These are phyloP conservation scores for Agrocybe chaxingu DNA, from an alignment of 768 basidiomycete species.

Conservation along the genomic window DNA sequence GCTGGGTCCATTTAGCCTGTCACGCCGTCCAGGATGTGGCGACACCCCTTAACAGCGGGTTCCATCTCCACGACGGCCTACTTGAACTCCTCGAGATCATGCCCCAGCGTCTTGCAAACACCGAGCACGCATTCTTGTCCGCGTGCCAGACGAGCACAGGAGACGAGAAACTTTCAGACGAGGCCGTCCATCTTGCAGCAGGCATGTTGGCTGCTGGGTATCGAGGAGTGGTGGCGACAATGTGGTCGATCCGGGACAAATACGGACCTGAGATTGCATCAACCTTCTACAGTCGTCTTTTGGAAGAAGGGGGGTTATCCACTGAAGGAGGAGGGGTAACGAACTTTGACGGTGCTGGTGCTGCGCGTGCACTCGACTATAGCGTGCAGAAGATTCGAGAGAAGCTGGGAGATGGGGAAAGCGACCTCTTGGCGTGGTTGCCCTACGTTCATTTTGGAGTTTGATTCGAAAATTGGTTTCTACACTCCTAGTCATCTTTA, in stretches of 20 bases:
- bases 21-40: constrained; percentile 10
- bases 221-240: constrained; percentile 14
- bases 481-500: too few relatives aligned
- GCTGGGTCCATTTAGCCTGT: constrained; percentile 15
- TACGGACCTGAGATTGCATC: constrained; percentile 11
- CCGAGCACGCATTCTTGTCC: constrained; percentile 15
- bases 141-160: constrained; percentile 18
- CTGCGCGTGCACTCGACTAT: constrained; percentile 10
- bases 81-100: constrained; percentile 11
- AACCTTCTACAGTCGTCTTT: constrained; percentile 21
- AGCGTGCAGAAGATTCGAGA: not conserved
- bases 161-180: constrained; percentile 10
- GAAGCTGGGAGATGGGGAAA: constrained; percentile 1
- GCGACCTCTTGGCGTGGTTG: constrained; percentile 6
- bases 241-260: constrained; percentile 17
- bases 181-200: constrained; percentile 17
- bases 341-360: not conserved
- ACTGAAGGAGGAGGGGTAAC: not conserved
- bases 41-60: constrained; percentile 10
- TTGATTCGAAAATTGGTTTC: too few relatives aligned
- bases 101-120: constrained; percentile 1
- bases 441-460: constrained; percentile 12
- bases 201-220: constrained; percentile 19
- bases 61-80: constrained; percentile 6
- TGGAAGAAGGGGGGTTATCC: not conserved